Percentiles rank a stretch among this genome's conserved stretches.
Conservation (phyloP, 2,329 filamentous ascomycete species). For the Exophiala sideris region DNA sequence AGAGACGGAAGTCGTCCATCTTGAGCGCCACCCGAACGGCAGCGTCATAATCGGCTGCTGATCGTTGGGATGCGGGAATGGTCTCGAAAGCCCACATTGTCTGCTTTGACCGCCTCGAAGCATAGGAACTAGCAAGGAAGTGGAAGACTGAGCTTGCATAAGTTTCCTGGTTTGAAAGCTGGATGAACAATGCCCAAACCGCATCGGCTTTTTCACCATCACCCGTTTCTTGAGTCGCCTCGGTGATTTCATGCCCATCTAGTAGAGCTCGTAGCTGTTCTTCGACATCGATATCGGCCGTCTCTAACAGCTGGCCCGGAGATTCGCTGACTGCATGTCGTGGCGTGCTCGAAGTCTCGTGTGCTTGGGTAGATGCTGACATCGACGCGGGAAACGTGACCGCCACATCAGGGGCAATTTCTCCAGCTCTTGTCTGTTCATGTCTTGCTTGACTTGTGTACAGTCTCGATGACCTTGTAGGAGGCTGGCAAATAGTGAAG, state of each 20-base stretch:
- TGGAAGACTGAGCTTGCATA: conserved; percentile 15
- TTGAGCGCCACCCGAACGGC: conserved; percentile 18
- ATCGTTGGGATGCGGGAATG: conserved; percentile 38
- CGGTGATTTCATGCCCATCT: neutral
- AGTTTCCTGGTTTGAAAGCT: conserved; percentile 5
- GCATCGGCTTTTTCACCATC: neutral
- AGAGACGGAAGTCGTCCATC: conserved; percentile 23
- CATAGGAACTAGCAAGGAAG: conserved; percentile 7
- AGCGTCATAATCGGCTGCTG: conserved; percentile 45
- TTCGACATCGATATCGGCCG: neutral
- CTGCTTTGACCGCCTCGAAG: neutral
- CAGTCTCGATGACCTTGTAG: neutral
- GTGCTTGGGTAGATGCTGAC: too few species aligned
- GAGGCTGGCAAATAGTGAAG: too few species aligned
- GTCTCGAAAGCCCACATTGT: conserved; percentile 16
- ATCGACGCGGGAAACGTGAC: too few species aligned
- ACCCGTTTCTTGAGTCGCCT: neutral
- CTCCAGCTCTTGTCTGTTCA: neutral
- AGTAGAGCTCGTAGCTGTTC: conserved; percentile 5
- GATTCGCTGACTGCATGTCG: too few species aligned
- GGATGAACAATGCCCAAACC: conserved; percentile 12
- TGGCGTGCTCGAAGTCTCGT: too few species aligned
- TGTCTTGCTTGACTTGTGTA: neutral
- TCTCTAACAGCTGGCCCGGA: too few species aligned
- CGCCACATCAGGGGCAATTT: too few species aligned